A percentile compares a stretch with the other conserved stretches of the same genome.
phyloP scores from a whole-genome alignment of 2,329 filamentous ascomycete genomes.

The Hypoxylon sp. region DNA sequence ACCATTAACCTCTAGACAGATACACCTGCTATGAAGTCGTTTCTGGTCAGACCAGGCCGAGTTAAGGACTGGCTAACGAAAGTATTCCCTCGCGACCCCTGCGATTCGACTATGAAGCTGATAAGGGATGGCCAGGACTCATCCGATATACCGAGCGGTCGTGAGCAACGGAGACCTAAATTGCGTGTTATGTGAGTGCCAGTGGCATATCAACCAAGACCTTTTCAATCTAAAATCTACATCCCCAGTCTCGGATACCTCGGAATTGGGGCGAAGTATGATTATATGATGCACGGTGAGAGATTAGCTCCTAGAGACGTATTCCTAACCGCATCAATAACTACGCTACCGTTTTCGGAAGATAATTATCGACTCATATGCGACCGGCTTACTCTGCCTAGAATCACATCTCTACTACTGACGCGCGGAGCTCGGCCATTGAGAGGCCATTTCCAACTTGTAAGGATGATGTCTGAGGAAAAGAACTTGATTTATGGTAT shows the following conservation, averaged over 20 bases:
- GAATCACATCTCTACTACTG: constrained; percentile 15
- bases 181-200: constrained; percentile 22
- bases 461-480: background rate
- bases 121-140: background rate
- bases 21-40: background rate
- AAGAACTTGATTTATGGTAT: constrained; percentile 14
- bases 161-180: background rate
- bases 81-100: background rate
- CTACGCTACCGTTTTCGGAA: constrained; percentile 18
- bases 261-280: constrained; percentile 16
- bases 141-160: background rate
- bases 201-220: too few species aligned
- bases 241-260: constrained; percentile 16
- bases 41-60: constrained; percentile 3
- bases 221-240: background rate
- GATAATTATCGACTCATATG: constrained; percentile 13
- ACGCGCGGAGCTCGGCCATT: background rate
- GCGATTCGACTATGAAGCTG: background rate
- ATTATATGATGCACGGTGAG: constrained; percentile 21
- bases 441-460: constrained; percentile 24
- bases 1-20: background rate
- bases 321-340: background rate
- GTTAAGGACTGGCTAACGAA: constrained; percentile 15
- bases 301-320: background rate
- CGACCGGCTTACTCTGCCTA: constrained; percentile 9